These are phyloP conservation scores for Carex scoparia DNA, from an alignment of 176 grass and related monocot genomes.

Conservation along the genomic window DNA sequence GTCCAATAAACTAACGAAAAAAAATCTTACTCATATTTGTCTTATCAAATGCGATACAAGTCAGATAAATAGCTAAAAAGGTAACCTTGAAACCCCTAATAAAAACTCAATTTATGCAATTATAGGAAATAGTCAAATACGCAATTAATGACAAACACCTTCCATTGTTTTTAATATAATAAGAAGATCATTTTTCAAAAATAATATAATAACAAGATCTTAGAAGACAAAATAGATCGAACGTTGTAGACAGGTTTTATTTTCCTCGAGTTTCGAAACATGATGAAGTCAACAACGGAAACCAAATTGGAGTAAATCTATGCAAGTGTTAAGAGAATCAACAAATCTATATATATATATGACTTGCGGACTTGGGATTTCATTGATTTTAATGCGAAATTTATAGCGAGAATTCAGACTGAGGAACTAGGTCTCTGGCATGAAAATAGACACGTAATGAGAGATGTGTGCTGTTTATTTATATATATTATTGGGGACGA, in stretches of 20 bases:
- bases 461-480: neutral
- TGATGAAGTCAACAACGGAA: neutral
- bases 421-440: neutral
- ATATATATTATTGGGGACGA: neutral
- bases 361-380: neutral
- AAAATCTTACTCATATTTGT: too few relatives aligned
- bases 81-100: too few relatives aligned
- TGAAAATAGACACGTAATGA: constrained; percentile 9
- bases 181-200: neutral
- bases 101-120: neutral
- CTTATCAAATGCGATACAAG: too few relatives aligned
- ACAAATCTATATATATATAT: neutral
- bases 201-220: neutral
- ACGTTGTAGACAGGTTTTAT: neutral
- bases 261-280: neutral
- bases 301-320: neutral
- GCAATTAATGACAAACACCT: neutral
- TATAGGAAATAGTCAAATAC: neutral
- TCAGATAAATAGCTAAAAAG: too few relatives aligned
- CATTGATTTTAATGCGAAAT: neutral
- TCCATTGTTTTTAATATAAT: neutral
- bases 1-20: too few relatives aligned
- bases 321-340: neutral
- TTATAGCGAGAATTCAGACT: neutral
- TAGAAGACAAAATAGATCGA: neutral